These are phyloP conservation scores for Rhizopogon sp. DNA, from an alignment of 768 basidiomycete species.

Conservation along the genomic window DNA sequence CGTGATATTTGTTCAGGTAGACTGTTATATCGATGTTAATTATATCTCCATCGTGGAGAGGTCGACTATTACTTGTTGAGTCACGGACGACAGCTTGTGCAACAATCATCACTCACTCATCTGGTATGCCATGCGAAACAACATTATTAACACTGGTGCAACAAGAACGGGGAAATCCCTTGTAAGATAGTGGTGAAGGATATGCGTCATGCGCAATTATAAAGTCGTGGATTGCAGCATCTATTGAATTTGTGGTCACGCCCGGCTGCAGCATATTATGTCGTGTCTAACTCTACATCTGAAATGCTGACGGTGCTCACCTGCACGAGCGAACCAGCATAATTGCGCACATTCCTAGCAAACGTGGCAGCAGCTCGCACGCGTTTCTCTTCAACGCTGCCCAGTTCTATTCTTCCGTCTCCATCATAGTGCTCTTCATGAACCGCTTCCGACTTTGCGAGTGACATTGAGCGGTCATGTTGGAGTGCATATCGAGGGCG, in stretches of 20 bases:
- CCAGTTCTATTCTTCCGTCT: slow-evolving; percentile 42
- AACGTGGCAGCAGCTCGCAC: slow-evolving; percentile 51
- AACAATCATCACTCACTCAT: slow-evolving; percentile 53
- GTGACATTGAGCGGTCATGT: slow-evolving; percentile 6
- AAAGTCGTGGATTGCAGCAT: slow-evolving; percentile 65
- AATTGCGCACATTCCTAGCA: slow-evolving; percentile 52
- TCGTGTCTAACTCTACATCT: neutral
- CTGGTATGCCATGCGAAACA: slow-evolving; percentile 85
- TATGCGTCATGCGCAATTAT: slow-evolving; percentile 70
- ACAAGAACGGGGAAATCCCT: slow-evolving; percentile 44
- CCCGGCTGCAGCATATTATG: slow-evolving; percentile 42
- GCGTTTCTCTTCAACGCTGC: slow-evolving; percentile 45
- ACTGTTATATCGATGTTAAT: slow-evolving; percentile 88
- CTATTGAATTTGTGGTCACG: slow-evolving; percentile 71
- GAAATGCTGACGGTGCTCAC: slow-evolving; percentile 23
- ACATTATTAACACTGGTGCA: slow-evolving; percentile 83
- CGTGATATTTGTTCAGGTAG: slow-evolving; percentile 80
- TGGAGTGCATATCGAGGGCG: slow-evolving; percentile 47
- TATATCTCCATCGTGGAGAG: slow-evolving; percentile 77
- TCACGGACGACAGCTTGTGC: neutral
- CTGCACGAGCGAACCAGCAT: slow-evolving; percentile 48
- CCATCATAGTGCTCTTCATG: slow-evolving; percentile 7
- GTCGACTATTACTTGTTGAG: slow-evolving; percentile 51
- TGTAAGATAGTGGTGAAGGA: slow-evolving; percentile 80
- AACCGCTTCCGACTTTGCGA: neutral